These are phyloP conservation scores for Ogataea haglerorum DNA, from an alignment of 805 yeast genomes.

Conservation along the genomic window DNA sequence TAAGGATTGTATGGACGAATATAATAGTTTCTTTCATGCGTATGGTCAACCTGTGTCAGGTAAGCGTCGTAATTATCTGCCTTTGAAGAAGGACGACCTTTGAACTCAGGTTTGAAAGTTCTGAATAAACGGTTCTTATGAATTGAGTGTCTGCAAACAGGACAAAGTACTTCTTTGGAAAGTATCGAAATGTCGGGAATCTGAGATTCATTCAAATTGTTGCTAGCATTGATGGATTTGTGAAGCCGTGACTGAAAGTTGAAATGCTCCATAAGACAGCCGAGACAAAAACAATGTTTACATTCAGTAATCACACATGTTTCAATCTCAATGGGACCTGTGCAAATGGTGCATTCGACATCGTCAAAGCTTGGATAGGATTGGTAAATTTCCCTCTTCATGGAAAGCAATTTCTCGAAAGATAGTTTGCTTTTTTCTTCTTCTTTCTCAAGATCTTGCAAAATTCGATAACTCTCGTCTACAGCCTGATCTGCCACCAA, in stretches of 20 bases:
- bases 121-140: slow-evolving; percentile 47
- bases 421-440: slow-evolving; percentile 25
- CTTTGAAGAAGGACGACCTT: slow-evolving; percentile 10
- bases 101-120: slow-evolving; percentile 24
- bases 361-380: slow-evolving; percentile 37
- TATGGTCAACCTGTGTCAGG: slow-evolving; percentile 10
- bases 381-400: slow-evolving; percentile 32
- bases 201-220: not conserved
- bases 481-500: slow-evolving; percentile 8
- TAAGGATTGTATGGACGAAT: slow-evolving; percentile 46
- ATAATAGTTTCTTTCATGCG: slow-evolving; percentile 19
- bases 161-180: slow-evolving; percentile 50
- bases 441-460: slow-evolving; percentile 25
- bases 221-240: not conserved
- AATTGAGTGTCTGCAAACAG: slow-evolving; percentile 65
- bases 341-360: slow-evolving; percentile 82
- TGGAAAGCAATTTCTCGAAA: slow-evolving; percentile 21
- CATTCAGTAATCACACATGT: slow-evolving; percentile 63
- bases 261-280: slow-evolving; percentile 71
- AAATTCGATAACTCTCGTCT: slow-evolving; percentile 22
- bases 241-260: slow-evolving; percentile 50
- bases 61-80: not conserved
- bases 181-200: no score
- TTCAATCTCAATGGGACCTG: slow-evolving; percentile 53
- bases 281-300: slow-evolving; percentile 74